Base-by-base conservation (phyloP, 495 filamentous ascomycete species). In the Penicillium subrubescens region DNA sequence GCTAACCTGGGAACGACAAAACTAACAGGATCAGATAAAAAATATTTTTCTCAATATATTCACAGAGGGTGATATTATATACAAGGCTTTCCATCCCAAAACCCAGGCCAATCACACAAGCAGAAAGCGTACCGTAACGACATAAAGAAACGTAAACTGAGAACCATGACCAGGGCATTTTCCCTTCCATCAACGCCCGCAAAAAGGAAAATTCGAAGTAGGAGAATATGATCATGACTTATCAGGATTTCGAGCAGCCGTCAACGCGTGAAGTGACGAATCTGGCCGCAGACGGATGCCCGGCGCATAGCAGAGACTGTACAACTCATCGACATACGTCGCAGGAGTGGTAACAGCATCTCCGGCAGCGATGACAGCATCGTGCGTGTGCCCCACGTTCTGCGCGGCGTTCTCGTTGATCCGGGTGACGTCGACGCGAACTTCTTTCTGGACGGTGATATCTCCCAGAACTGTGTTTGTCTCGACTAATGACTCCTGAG, bases 391-490 rank as follows among this genome's bases (percentile, higher is more conserved):
- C 8, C 69, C 23, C 0, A 68, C 27, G 29, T 71, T 67, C 21
- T 73, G 68, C 7, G 63, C 60, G 1, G 66, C 64, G 10, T 70
- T 70, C 14, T 79, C 76, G 19, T 73, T 65, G 11, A 81, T 54
- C 55, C 76, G 73, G 0, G 73, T 79, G 29, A 85, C 75, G 61
- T 86, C 84, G 19, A 87, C 76, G 19, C 81, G 75, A 35, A 85
- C 80, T 63, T 84, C 82, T 56, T 82, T 83, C 39, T 77, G 82
- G 29, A 86, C 82, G 62, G 84, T 79, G 66, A 87, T 88, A 52
- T 83, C 83, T 8, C 82, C 75, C 27, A 82, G 71, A 1, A 74
- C 70, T 1, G 67, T 59, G 8, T 43, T 53, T 7, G 63, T 31
- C 25, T 76, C 63, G 35, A 76, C 60, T 27, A 76, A 62, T 0